A percentile compares a stretch with the other conserved stretches of the same genome.
These are phyloP conservation scores for Lodderomyces margitis DNA, from an alignment of 1,139 yeast genomes.

Conservation along the genomic window DNA sequence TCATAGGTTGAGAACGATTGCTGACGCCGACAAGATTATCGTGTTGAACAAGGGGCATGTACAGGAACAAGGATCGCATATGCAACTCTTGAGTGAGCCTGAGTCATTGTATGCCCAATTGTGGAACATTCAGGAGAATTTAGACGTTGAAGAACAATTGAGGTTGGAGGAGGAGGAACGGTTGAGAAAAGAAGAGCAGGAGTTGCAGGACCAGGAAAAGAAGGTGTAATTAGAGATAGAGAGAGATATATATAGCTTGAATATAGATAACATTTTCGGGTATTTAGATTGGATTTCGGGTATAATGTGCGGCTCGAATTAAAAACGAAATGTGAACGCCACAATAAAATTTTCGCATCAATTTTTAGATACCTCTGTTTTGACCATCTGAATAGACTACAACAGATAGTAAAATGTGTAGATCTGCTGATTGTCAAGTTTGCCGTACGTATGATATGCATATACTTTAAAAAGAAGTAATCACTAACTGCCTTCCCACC, in stretches of 20 bases:
- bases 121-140: constrained; percentile 90
- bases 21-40: constrained; percentile 91
- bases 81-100: constrained; percentile 49
- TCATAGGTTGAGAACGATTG: constrained; percentile 88
- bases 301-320: too few species aligned
- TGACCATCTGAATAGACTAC: too few species aligned
- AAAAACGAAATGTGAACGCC: too few species aligned
- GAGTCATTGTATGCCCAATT: constrained; percentile 69
- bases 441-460: constrained; percentile 17
- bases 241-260: too few species aligned
- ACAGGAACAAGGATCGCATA: constrained; percentile 85
- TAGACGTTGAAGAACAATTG: constrained; percentile 45
- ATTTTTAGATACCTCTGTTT: too few species aligned
- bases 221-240: too few species aligned
- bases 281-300: too few species aligned
- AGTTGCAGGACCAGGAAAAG: not conserved
- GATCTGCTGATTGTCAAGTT: constrained; percentile 18
- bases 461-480: not conserved
- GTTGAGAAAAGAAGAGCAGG: constrained; percentile 3
- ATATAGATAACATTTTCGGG: not conserved
- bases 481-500: not conserved
- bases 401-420: too few species aligned
- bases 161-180: constrained; percentile 13
- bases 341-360: constrained; percentile 1
- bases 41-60: constrained; percentile 79